Evolutionary conservation across 306 rosid species (phyloP).

Genomic region (Phaseolus lunatus): DNA sequence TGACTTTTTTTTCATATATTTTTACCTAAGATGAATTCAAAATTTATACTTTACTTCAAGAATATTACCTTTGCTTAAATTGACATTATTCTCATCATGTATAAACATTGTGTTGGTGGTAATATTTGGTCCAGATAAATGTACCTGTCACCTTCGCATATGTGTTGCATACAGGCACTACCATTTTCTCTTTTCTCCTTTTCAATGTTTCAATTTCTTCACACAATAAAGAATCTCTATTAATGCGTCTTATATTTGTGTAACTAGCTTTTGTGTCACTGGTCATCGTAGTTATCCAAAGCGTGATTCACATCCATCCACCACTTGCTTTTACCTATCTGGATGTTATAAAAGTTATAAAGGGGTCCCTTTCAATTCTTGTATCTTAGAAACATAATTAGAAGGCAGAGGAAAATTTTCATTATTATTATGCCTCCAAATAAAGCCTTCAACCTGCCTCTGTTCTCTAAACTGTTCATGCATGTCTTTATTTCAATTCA

Average conservation of each 20-base stretch:
- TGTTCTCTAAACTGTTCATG: conserved; percentile 23
- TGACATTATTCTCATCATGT: neutral
- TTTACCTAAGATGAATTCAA: no score
- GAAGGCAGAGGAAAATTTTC: neutral
- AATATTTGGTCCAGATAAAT: conserved; percentile 30
- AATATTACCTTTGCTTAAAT: neutral
- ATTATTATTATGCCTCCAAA: conserved; percentile 38
- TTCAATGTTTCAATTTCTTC: conserved; percentile 24
- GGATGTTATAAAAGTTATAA: conserved; percentile 19
- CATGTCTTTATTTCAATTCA: conserved; percentile 41
- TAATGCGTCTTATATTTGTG: conserved; percentile 37
- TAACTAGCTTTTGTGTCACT: conserved; percentile 44
- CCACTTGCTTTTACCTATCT: conserved; percentile 43
- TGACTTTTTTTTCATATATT: no score
- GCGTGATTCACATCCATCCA: conserved; percentile 31
- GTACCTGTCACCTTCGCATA: conserved; percentile 41
- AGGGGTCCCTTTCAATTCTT: conserved; percentile 43
- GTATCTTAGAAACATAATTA: conserved; percentile 14
- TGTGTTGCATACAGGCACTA: conserved; percentile 12
- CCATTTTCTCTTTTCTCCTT: conserved; percentile 33
- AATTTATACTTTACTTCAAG: no score
- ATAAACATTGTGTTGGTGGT: neutral
- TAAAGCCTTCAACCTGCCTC: conserved; percentile 24
- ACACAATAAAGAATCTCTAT: conserved; percentile 26
- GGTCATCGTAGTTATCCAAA: conserved; percentile 50